Percentiles rank a stretch among this genome's conserved stretches.
Evolutionary conservation across 352 stramenopile genomes (phyloP).

Genomic region (Globisporangium lucens): DNA sequence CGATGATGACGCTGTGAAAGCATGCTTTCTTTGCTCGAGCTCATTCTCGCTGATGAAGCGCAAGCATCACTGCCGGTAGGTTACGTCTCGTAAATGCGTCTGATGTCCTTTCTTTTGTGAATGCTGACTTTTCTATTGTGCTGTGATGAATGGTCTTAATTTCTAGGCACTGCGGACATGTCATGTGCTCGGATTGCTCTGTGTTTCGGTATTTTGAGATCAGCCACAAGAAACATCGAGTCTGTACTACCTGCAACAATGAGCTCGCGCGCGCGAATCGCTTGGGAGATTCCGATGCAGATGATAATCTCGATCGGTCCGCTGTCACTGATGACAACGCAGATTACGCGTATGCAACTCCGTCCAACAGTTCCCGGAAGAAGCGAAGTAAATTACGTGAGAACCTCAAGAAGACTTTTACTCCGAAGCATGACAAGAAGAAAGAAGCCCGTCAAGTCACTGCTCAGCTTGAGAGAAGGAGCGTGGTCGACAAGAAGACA

Average conservation of each 20-base stretch:
- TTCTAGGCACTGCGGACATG: constrained; percentile 48
- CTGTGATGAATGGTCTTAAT: not conserved
- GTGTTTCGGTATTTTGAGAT: constrained; percentile 59
- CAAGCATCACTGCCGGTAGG: constrained; percentile 75
- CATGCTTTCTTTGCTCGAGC: constrained; percentile 49
- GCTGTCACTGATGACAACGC: constrained; percentile 3
- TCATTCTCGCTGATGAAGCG: constrained; percentile 68
- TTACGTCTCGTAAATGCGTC: not conserved
- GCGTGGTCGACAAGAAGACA: not conserved
- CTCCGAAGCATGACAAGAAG: constrained; percentile 14
- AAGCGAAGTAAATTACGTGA: constrained; percentile 14
- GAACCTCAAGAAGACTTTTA: constrained; percentile 20
- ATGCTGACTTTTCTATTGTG: not conserved
- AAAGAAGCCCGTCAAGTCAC: not conserved
- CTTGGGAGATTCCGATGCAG: constrained; percentile 1
- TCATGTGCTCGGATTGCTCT: constrained; percentile 80
- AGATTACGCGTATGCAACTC: constrained; percentile 1
- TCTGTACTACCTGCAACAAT: constrained; percentile 47
- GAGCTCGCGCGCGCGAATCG: constrained; percentile 21
- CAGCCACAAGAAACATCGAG: constrained; percentile 60
- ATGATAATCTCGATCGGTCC: constrained; percentile 5
- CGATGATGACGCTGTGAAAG: constrained; percentile 34
- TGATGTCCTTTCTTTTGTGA: not conserved
- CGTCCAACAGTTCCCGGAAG: not conserved
- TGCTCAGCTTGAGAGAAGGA: not conserved